These are phyloP conservation scores for Alternaria atra DNA, from an alignment of 2,329 filamentous ascomycete species.

Conservation along the genomic window DNA sequence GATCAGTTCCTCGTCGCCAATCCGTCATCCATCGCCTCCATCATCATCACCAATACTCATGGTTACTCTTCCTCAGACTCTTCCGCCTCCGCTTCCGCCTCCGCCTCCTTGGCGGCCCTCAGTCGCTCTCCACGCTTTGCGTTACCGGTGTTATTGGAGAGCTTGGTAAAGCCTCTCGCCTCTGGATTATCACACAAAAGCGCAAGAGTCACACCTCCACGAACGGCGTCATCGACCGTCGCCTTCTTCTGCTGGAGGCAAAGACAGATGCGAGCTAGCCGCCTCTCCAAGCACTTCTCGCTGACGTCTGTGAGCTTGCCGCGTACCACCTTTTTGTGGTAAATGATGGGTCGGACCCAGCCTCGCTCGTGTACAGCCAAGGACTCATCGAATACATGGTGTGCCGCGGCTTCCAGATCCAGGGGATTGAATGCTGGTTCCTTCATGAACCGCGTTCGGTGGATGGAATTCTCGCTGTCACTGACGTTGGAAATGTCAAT, in stretches of 20 bases:
- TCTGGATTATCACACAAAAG: slow-evolving; percentile 39
- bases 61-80: not conserved
- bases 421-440: slow-evolving; percentile 8
- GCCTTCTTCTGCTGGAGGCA: slow-evolving; percentile 36
- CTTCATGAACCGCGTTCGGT: slow-evolving; percentile 30
- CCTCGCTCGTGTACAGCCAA: slow-evolving; percentile 38
- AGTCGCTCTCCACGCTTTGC: slow-evolving; percentile 24
- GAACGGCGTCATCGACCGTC: slow-evolving; percentile 36
- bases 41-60: not conserved
- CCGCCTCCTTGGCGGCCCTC: slow-evolving; percentile 11
- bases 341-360: slow-evolving; percentile 28
- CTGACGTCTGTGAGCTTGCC: slow-evolving; percentile 32
- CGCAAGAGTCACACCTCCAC: slow-evolving; percentile 34
- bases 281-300: slow-evolving; percentile 26
- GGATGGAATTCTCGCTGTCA: slow-evolving; percentile 26
- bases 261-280: slow-evolving; percentile 33
- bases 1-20: not conserved
- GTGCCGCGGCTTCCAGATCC: slow-evolving; percentile 42
- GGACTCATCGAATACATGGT: slow-evolving; percentile 40
- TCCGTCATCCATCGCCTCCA: not conserved
- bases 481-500: slow-evolving; percentile 30
- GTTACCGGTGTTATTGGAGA: slow-evolving; percentile 38
- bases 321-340: slow-evolving; percentile 37
- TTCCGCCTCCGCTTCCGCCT: not conserved
- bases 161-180: slow-evolving; percentile 31